Percentiles rank a stretch among this genome's conserved stretches.
Conservation (phyloP, 768 basidiomycete species). For the Peribolospora kevripleyi region DNA sequence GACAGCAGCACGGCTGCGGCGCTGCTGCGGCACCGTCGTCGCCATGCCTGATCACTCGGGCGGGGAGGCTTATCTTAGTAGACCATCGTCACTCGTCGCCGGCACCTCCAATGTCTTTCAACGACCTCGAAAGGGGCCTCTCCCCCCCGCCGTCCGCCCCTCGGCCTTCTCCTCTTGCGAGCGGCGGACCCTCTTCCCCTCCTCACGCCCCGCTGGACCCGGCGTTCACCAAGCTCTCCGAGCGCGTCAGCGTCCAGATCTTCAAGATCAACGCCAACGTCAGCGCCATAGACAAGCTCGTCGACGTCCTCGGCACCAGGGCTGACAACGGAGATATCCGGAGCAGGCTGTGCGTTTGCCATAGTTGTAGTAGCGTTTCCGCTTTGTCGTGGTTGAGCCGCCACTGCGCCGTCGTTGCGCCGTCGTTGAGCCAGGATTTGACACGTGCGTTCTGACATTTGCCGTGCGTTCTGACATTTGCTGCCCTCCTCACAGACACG, state of each 20-base stretch:
- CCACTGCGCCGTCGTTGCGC: background rate
- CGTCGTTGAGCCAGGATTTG: background rate
- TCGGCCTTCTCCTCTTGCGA: background rate
- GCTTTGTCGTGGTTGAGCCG: background rate
- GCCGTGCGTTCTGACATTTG: background rate
- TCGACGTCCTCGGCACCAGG: slow-evolving; percentile 75
- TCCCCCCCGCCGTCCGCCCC: background rate
- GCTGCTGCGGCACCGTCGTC: too few species aligned
- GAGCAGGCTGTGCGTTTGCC: slow-evolving; percentile 48
- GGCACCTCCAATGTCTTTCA: slow-evolving; percentile 2
- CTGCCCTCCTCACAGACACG: slow-evolving; percentile 34
- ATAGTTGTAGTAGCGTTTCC: background rate
- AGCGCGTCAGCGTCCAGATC: slow-evolving; percentile 40
- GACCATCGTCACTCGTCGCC: too few species aligned
- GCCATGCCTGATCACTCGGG: too few species aligned
- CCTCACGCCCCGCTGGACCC: slow-evolving; percentile 37
- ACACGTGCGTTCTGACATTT: background rate
- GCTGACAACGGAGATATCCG: slow-evolving; percentile 57
- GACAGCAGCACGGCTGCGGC: too few species aligned
- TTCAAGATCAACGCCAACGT: slow-evolving; percentile 99
- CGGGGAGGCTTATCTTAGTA: too few species aligned
- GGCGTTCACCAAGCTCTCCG: slow-evolving; percentile 41
- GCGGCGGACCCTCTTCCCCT: background rate
- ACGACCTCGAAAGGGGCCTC: slow-evolving; percentile 5
- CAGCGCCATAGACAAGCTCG: slow-evolving; percentile 77